Evolutionary conservation across 345 rosid genomes (phyloP), one percentile per base, ranked within the genome.

Genomic region (Populus pruinosa): DNA sequence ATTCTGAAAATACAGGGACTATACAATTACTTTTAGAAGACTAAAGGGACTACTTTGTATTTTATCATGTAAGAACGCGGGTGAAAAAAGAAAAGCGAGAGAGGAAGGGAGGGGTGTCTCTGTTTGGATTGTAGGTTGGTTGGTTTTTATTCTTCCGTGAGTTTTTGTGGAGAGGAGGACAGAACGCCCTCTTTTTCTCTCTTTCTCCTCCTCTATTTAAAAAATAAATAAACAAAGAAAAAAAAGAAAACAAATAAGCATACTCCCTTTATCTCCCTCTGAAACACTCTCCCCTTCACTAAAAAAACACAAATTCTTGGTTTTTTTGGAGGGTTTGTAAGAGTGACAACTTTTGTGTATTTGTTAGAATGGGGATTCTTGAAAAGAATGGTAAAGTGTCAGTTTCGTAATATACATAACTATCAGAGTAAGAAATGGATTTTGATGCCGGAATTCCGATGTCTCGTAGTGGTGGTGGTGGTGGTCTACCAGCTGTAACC

Each of bases 381-480:
- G 77, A 36, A 11, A 78, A 69, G 73, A 75, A 55, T 29, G 41
- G 59, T 53, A 25, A 75, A 80, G 85, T 84, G 78, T 82, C 78
- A 21, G 75, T 44, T 74, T 80, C 83, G 82, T 87, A 88, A 83
- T 81, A 86, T 56, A n/a, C 27, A 83, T 81, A 82, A 81, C 36
- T 83, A 81, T 78, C 73, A 17, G 66, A 23, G 13, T 38, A 6
- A 6, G 14, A 7, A 72, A 94, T 94, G 96, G 92, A 91, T 73
- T 90, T 89, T 79, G 93, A 88, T 77, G 87, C 90, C 73, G 92
- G 91, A 88, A 89, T 88, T 85, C 88, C 92, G 66, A 92, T 90
- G 91, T 82, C 89, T 76, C 88, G 89, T 29, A 82, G n/a, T n/a
- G n/a, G n/a, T n/a, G n/a, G 75, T 35, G 83, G 41, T 63, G 63